phyloP scores from a whole-genome alignment of 495 filamentous ascomycete genomes.

The Lophiostoma macrostomum region DNA sequence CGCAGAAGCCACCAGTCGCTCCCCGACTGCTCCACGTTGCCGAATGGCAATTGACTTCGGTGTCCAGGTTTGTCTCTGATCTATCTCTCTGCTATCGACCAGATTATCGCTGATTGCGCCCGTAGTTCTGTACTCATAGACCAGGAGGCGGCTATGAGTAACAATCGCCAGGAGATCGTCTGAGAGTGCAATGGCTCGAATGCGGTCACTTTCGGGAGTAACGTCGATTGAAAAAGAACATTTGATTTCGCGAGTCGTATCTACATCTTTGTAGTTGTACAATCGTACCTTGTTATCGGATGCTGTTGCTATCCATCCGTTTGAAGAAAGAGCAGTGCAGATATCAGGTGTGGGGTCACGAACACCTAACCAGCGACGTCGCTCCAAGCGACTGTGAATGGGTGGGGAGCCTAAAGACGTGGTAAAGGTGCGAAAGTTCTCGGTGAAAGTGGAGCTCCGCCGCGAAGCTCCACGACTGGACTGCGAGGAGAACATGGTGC shows the following conservation, averaged over 20 bases:
- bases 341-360: too few relatives aligned
- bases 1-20: not conserved
- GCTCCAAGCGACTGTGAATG: too few relatives aligned
- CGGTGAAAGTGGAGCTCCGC: too few relatives aligned
- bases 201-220: not conserved
- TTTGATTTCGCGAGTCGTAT: not conserved
- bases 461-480: too few relatives aligned
- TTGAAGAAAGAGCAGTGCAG: too few relatives aligned
- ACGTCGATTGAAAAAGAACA: too few relatives aligned
- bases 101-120: not conserved
- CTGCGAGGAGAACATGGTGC: too few relatives aligned
- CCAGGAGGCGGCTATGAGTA: constrained; percentile 2
- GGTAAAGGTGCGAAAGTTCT: too few relatives aligned
- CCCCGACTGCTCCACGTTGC: not conserved
- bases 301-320: too few relatives aligned
- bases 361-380: too few relatives aligned
- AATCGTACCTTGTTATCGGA: too few relatives aligned
- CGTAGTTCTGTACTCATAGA: constrained; percentile 8
- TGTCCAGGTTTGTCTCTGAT: constrained; percentile 1
- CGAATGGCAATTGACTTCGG: constrained; percentile 6
- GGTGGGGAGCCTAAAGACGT: too few relatives aligned
- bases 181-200: constrained; percentile 4
- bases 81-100: not conserved
- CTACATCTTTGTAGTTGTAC: not conserved
- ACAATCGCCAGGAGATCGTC: constrained; percentile 7